Base-by-base conservation (phyloP, 1,284 basidiomycete species). In the Mycosarcoma mackinlayi region DNA sequence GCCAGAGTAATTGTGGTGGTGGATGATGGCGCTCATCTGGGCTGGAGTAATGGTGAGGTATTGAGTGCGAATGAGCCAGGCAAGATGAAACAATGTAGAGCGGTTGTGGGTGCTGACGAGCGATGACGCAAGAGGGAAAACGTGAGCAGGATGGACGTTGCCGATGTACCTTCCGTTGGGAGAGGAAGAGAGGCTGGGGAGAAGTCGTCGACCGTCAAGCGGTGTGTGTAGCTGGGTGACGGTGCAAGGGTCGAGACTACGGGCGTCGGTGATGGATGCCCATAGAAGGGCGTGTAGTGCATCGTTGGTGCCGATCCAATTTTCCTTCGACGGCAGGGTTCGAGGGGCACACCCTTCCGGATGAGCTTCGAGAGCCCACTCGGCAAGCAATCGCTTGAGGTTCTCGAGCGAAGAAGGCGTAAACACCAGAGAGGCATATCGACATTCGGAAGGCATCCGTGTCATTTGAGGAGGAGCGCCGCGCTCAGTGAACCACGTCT, bases 261-360 rank as follows among this genome's bases (percentile, higher is more conserved):
- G 48, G 4, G 35, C 35, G 24, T 31, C 25, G 16, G 48, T 39
- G 35, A 50, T 50, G 24, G 37, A 23, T 1, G 35, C 13, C 48
- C 48, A 50, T 2, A 50, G 37, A 1, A 50, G 35, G 13, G 48
- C 48, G n/a, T 50, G 48, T 16, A 50, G 38, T 5, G 48, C 48
- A 23, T 50, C 48, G 45, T 47, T 47, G 45, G 45, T 47, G 14
- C 21, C 30, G 16, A 47, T 47, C 45, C 45, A 47, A 18, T 35
- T 33, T 14, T 47, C 45, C 18, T 47, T 47, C 4, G 45, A 47
- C 13, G 45, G 45, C 7, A 47, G 31, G 13, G 23, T 24, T 6
- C 34, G 18, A n/a, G 10, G 19, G 31, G 41, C 28, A 16, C 19
- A 18, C 8, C 10, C 21, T 9, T 18, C 31, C n/a, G 18, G 14